Evolutionary conservation across 768 basidiomycete genomes (phyloP), one percentile per base, ranked within the genome.

Genomic region (Leccinum arenicola): DNA sequence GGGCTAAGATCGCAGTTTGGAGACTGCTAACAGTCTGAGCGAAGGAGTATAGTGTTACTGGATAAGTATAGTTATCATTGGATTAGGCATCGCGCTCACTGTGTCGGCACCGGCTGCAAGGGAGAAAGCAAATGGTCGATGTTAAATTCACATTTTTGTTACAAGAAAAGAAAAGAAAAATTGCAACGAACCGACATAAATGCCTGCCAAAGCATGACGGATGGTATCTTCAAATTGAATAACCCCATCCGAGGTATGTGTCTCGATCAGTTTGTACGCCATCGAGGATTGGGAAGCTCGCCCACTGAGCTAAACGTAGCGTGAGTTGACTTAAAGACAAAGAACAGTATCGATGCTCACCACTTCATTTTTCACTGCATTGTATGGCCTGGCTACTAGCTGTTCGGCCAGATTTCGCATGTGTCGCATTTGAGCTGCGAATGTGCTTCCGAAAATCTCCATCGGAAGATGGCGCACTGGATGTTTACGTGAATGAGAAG

Each of bases 391-490:
- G 21, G 43, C 3, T 5, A 57, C 43, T 12, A 57, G 19, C 47
- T 57, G 57, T 43, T 52, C 51, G 3, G 57, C 51, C 6, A 57
- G 4, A 23, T 47, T 21, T n/a, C 51, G 50, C 57, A 57, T 57
- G 51, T 57, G 38, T 12, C 57, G 38, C 57, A 57, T 57, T 47
- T 52, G 57, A 15, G 50, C 51, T 35, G 57, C 57, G 4, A 57
- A 57, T 3, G 23, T 15, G 15, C 21, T 52, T 11, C 57, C 57
- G 12, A 57, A 57, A 10, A 47, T 15, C 23, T 33, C 51, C 57
- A 57, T 57, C 9, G 57, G 57, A n/a, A 57, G 21, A 33, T 57
- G 57, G 33, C 3, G 50, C 51, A 57, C 57, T 57, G 23, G 38
- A 47, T 3, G 17, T 12, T 45, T 8, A 31, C n/a, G 15, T 57